Percentiles rank a stretch among this genome's conserved stretches.
Conservation (phyloP, 2,329 filamentous ascomycete genomes). For the Botrytis aclada region DNA sequence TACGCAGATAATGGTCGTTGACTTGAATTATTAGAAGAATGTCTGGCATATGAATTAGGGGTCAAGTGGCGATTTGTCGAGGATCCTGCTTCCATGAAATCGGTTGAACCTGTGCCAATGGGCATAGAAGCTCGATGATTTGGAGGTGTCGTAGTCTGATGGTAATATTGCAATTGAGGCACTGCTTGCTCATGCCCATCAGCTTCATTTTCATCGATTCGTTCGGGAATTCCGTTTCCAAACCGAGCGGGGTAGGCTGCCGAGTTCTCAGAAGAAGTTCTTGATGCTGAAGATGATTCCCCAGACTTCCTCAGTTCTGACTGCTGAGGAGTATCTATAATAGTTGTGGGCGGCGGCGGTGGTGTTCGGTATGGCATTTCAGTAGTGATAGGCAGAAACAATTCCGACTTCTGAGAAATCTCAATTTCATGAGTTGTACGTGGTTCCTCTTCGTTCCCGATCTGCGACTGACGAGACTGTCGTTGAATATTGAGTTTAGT, state of each 20-base stretch:
- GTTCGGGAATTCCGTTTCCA: constrained; percentile 22
- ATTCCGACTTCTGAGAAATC: constrained; percentile 24
- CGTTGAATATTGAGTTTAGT: constrained; percentile 53
- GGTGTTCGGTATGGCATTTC: constrained; percentile 33
- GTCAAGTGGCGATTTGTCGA: constrained; percentile 61
- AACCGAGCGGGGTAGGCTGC: constrained; percentile 12
- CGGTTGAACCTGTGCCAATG: constrained; percentile 25
- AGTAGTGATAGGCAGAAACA: constrained; percentile 25
- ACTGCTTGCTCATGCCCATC: constrained; percentile 38
- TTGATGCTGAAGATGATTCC: constrained; percentile 7
- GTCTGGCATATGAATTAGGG: constrained; percentile 51
- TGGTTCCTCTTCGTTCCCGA: constrained; percentile 41
- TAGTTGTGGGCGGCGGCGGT: constrained; percentile 29
- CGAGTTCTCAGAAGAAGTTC: constrained; percentile 26
- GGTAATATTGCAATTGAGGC: constrained; percentile 61
- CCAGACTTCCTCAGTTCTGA: constrained; percentile 27
- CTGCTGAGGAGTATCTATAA: constrained; percentile 32
- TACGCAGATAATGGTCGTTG: constrained; percentile 73
- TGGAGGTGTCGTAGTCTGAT: constrained; percentile 46
- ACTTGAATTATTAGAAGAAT: constrained; percentile 49
- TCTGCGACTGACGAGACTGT: constrained; percentile 50
- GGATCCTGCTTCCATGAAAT: constrained; percentile 45
- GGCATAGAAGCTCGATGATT: constrained; percentile 26
- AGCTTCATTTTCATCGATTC: constrained; percentile 30
- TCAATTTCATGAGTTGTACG: constrained; percentile 18